phyloP scores from a whole-genome alignment of 2,329 filamentous ascomycete species.

The Ceratocystis cacaofunesta region DNA sequence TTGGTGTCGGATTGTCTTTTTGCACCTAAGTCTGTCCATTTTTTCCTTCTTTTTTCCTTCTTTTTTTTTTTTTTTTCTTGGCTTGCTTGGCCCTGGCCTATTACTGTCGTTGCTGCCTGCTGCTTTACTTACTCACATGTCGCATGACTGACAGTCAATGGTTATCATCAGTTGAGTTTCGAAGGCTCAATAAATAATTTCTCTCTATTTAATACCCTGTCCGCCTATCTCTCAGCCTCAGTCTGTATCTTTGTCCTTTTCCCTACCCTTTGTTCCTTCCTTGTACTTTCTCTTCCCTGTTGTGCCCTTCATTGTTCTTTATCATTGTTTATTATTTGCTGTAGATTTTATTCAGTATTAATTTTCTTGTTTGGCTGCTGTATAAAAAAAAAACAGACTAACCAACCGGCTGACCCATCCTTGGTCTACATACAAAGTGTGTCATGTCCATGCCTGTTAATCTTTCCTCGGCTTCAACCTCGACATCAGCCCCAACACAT shows the following conservation, averaged over 20 bases:
- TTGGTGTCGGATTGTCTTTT: conserved; percentile 15
- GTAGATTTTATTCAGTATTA: not conserved
- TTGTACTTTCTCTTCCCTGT: not conserved
- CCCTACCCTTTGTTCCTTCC: not conserved
- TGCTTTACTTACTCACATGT: too few relatives aligned
- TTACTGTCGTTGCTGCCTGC: not conserved
- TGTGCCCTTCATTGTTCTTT: not conserved
- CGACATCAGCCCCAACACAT: not conserved
- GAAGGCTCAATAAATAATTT: too few relatives aligned
- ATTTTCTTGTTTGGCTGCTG: not conserved
- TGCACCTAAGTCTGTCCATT: not conserved
- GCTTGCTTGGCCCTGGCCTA: not conserved
- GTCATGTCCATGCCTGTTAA: not conserved
- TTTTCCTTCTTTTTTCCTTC: not conserved
- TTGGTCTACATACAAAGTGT: not conserved
- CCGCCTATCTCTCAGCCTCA: too few relatives aligned
- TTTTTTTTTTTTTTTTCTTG: not conserved
- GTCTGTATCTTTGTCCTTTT: not conserved
- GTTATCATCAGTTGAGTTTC: too few relatives aligned
- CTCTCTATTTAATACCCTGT: too few relatives aligned
- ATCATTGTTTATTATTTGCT: not conserved
- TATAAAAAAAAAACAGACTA: not conserved
- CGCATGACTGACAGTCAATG: too few relatives aligned
- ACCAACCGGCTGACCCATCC: not conserved
- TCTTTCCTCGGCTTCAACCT: not conserved